Percentiles rank a stretch among this genome's conserved stretches.
Conservation (phyloP, 441 rosid genomes). For the Pelargonium australe region DNA sequence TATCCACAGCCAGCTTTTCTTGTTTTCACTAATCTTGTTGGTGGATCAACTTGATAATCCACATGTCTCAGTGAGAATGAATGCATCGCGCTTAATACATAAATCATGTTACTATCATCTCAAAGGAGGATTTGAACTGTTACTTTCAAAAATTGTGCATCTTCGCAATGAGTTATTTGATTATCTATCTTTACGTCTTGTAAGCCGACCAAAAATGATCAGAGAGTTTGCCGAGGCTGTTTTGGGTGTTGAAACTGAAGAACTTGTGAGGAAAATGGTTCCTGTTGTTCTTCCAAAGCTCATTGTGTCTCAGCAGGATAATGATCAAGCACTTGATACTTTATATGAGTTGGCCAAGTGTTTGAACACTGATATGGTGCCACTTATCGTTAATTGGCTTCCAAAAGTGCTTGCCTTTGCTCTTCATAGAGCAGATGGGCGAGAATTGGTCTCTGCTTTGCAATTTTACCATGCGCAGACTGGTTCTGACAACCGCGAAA, state of each 20-base stretch:
- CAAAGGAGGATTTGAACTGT: slow-evolving; percentile 67
- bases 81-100: slow-evolving; percentile 66
- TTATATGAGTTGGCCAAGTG: slow-evolving; percentile 71
- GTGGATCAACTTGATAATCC: slow-evolving; percentile 89
- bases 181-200: slow-evolving; percentile 57
- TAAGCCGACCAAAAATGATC: slow-evolving; percentile 59
- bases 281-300: slow-evolving; percentile 94
- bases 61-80: slow-evolving; percentile 58
- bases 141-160: slow-evolving; percentile 57
- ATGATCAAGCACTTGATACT: slow-evolving; percentile 54
- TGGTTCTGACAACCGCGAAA: slow-evolving; percentile 87
- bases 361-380: slow-evolving; percentile 62
- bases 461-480: slow-evolving; percentile 76
- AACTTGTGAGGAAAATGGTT: slow-evolving; percentile 73
- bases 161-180: slow-evolving; percentile 62
- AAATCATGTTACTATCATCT: slow-evolving; percentile 69
- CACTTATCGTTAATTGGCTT: slow-evolving; percentile 77
- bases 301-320: slow-evolving; percentile 67
- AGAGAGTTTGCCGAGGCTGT: slow-evolving; percentile 95
- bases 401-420: slow-evolving; percentile 97
- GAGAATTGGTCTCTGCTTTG: slow-evolving; percentile 62
- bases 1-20: slow-evolving; percentile 61
- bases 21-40: slow-evolving; percentile 62
- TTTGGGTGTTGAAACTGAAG: slow-evolving; percentile 62
- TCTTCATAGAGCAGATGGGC: slow-evolving; percentile 65